Evolutionary conservation across 2,329 filamentous ascomycete species (phyloP).

Genomic region (Lachnum nothofagi): DNA sequence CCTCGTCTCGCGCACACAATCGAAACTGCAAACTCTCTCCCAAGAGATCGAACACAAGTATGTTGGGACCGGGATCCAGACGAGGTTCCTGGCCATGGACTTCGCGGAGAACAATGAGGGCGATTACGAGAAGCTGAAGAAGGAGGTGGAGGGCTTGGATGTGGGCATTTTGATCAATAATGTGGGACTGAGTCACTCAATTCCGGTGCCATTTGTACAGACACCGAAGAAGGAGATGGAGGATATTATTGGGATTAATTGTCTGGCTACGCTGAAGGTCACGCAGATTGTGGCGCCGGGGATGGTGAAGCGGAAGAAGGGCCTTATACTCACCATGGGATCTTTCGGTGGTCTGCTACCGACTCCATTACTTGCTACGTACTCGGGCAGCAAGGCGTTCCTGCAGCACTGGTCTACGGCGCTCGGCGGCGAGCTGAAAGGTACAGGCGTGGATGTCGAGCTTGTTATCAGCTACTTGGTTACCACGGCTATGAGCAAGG

Average conservation of each 20-base stretch:
- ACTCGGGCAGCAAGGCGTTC: slow-evolving; percentile 97
- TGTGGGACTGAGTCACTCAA: slow-evolving; percentile 88
- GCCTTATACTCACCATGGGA: slow-evolving; percentile 93
- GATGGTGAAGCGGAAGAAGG: slow-evolving; percentile 77
- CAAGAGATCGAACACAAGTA: slow-evolving; percentile 69
- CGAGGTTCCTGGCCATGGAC: slow-evolving; percentile 84
- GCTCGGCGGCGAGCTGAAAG: slow-evolving; percentile 74
- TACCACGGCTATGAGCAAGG: slow-evolving; percentile 95
- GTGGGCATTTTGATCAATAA: slow-evolving; percentile 92
- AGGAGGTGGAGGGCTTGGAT: slow-evolving; percentile 67
- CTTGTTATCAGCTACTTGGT: slow-evolving; percentile 89
- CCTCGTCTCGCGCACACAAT: slow-evolving; percentile 90
- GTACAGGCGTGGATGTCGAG: slow-evolving; percentile 80
- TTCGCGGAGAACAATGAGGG: slow-evolving; percentile 72
- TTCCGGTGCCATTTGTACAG: slow-evolving; percentile 81
- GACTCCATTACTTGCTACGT: slow-evolving; percentile 87
- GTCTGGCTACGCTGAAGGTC: slow-evolving; percentile 79
- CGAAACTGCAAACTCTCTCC: slow-evolving; percentile 77
- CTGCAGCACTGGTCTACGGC: slow-evolving; percentile 92
- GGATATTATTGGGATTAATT: slow-evolving; percentile 94
- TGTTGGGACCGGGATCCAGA: slow-evolving; percentile 55
- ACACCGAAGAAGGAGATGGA: slow-evolving; percentile 75
- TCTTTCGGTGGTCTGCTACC: slow-evolving; percentile 92
- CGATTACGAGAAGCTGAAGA: slow-evolving; percentile 72
- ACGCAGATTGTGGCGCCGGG: slow-evolving; percentile 80